A percentile compares a stretch with the other conserved stretches of the same genome.
Conservation (phyloP, 352 stramenopile species). For the Globisporangium solare region DNA sequence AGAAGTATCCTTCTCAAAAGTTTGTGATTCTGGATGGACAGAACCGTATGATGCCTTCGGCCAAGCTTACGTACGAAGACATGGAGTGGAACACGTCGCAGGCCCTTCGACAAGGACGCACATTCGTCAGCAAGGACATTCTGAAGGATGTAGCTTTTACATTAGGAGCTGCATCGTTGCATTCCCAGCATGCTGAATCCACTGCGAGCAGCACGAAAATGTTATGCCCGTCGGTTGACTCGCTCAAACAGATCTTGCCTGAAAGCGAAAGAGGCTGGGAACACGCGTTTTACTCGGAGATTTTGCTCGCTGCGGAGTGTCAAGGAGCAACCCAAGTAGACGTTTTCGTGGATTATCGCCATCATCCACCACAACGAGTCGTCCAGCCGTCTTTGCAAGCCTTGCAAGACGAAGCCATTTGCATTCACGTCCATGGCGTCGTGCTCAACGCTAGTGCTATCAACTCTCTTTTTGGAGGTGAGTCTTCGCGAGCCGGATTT, state of each 20-base stretch:
- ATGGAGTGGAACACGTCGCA: conserved; percentile 76
- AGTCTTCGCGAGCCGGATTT: conserved; percentile 47
- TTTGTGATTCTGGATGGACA: conserved; percentile 36
- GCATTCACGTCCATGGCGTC: conserved; percentile 62
- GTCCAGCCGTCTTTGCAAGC: conserved; percentile 68
- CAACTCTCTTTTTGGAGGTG: conserved; percentile 42
- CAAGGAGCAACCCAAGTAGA: conserved; percentile 50
- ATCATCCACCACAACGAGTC: conserved; percentile 58
- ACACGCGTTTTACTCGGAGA: conserved; percentile 47
- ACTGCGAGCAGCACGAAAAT: conserved; percentile 49
- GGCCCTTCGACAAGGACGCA: conserved; percentile 38
- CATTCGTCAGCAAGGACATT: conserved; percentile 52
- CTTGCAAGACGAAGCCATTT: conserved; percentile 66
- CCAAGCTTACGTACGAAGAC: conserved; percentile 55
- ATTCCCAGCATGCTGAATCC: conserved; percentile 57
- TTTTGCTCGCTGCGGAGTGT: conserved; percentile 51
- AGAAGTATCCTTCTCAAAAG: conserved; percentile 27
- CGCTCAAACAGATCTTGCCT: conserved; percentile 42
- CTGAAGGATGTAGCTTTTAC: conserved; percentile 34
- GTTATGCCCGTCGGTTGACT: conserved; percentile 30
- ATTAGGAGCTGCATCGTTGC: conserved; percentile 56
- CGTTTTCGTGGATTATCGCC: conserved; percentile 64
- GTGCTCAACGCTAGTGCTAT: conserved; percentile 48
- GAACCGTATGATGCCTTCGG: conserved; percentile 28
- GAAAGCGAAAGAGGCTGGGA: conserved; percentile 27